phyloP scores from a whole-genome alignment of 306 rosid genomes.

The Quillaja saponaria region DNA sequence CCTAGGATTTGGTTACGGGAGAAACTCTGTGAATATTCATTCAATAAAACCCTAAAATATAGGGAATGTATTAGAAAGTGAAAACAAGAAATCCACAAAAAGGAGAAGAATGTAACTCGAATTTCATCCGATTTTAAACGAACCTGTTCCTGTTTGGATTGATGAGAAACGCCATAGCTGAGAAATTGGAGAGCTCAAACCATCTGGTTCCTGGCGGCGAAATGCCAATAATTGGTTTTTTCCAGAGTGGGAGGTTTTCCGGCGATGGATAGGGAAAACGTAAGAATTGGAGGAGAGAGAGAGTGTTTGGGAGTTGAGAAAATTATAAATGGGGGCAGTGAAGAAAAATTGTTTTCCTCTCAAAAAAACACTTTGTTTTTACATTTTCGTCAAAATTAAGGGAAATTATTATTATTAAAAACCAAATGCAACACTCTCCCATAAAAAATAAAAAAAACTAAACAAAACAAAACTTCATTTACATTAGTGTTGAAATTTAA shows the following conservation, averaged over 20 bases:
- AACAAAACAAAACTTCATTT: too few relatives aligned
- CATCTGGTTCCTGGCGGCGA: not conserved
- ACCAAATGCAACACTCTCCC: too few relatives aligned
- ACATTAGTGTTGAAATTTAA: too few relatives aligned
- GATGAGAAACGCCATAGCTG: not conserved
- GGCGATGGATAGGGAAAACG: not conserved
- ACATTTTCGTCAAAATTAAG: too few relatives aligned
- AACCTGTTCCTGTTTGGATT: slow-evolving; percentile 9
- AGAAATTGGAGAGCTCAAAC: not conserved
- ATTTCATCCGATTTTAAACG: not conserved
- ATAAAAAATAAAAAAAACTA: too few relatives aligned
- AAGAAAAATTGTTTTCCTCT: not conserved
- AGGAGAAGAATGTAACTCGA: not conserved
- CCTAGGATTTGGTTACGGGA: not conserved
- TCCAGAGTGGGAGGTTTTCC: not conserved
- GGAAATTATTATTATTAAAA: too few relatives aligned
- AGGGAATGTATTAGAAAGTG: not conserved
- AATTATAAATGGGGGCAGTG: not conserved
- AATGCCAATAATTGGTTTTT: not conserved
- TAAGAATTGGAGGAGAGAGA: not conserved
- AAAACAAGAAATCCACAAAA: not conserved
- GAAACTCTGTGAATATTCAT: not conserved
- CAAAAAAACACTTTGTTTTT: too few relatives aligned
- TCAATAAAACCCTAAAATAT: slow-evolving; percentile 23
- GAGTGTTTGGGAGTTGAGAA: slow-evolving; percentile 35